Conservation (phyloP, 768 basidiomycete species). For the Auricularia heimuer region DNA sequence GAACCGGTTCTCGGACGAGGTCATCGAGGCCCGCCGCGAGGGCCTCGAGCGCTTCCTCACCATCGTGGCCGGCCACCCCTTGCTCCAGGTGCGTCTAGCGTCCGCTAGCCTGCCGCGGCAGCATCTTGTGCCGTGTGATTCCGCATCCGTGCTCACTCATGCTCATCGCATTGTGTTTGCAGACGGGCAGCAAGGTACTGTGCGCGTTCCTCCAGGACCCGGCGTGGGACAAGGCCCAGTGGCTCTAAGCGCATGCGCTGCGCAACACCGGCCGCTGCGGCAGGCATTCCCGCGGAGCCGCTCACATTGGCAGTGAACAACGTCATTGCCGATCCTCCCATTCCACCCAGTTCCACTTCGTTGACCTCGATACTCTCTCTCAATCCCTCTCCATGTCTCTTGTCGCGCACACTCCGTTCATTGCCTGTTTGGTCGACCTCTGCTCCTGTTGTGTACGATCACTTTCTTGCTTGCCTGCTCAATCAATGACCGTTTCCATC, state of each 20-base stretch:
- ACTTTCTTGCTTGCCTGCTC: too few species aligned
- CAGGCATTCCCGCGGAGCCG: not conserved
- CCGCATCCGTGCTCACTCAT: constrained; percentile 6
- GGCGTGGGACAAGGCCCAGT: constrained; percentile 76
- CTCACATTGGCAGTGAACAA: not conserved
- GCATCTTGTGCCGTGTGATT: not conserved
- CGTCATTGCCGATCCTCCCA: not conserved
- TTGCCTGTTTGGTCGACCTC: too few species aligned
- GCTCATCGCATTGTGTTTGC: not conserved
- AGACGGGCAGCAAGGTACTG: constrained; percentile 96
- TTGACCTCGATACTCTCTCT: too few species aligned
- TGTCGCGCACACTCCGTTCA: too few species aligned
- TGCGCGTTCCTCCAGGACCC: constrained; percentile 94
- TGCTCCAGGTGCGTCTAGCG: constrained; percentile 65
- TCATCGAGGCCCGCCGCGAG: constrained; percentile 85
- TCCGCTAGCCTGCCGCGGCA: not conserved
- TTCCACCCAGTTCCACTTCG: too few species aligned
- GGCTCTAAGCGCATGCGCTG: constrained; percentile 37
- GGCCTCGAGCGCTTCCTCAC: constrained; percentile 92
- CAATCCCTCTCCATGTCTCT: too few species aligned
- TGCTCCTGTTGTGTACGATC: too few species aligned
- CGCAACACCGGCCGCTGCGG: not conserved
- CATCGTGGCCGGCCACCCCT: constrained; percentile 93
- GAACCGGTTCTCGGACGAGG: constrained; percentile 95
- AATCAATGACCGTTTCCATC: too few species aligned